Base-by-base conservation (phyloP, 148 eudicot genomes). In the Heliamphora exappendiculata region DNA sequence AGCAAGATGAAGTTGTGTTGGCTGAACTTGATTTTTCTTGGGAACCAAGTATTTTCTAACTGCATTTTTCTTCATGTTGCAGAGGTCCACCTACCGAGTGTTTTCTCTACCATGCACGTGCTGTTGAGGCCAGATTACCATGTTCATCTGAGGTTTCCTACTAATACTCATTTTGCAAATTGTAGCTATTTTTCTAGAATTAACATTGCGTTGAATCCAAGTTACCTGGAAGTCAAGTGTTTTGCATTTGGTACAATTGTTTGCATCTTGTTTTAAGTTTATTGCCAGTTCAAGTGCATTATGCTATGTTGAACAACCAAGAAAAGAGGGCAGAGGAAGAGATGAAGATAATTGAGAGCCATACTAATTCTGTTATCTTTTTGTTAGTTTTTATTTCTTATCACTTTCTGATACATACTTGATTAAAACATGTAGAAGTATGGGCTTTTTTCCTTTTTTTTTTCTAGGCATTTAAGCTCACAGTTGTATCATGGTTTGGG, bases 21-120 rank as follows among this genome's bases (percentile, higher is more conserved):
- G 26, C 20, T 13, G 16, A 42, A 44, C 53, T 11, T 68, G 50
- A 68, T 68, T 68, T 44, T 66, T 4, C 19, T 44, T 19, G 28
- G 24, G n/a, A 63, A 60, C 14, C 31, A 65, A 44, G 44, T 17
- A 26, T 33, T 54, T 34, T 76, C 55, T 54, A 63, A 63, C 41
- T 70, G 58, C 45, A 60, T 44, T 80, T 72, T 45, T 0, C 47
- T 39, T 37, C 26, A 14, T 45, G 24, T 78, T 74, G 62, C 92
- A 94, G 98, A 44, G 98, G 98, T 75, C 98, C 98, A 75, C 90
- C 98, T 47, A 92, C 98, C 2, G 97, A 95, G 87, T 92, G 98
- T 81, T 89, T 87, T 76, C n/a, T 95, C 74, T 87, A 88, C 78
- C 98, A 89, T 72, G 97, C 91, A 53, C 89, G 98, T 83, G 97